Conservation (phyloP, 306 rosid species). For the Vigna radiata region DNA sequence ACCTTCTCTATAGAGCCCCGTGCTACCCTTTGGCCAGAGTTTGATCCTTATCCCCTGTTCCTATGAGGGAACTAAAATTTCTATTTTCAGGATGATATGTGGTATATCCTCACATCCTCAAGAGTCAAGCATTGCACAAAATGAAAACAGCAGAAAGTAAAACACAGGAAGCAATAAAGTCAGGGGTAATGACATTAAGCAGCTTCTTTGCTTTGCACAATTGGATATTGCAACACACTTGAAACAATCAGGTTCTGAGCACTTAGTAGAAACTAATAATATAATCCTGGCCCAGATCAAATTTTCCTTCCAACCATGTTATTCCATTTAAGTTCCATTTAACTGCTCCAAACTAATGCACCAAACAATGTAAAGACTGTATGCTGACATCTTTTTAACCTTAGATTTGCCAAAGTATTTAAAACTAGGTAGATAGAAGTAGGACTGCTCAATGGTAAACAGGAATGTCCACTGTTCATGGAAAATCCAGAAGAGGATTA, state of each 20-base stretch:
- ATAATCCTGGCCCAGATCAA: not conserved
- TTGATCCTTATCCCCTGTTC: not conserved
- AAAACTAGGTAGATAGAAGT: not conserved
- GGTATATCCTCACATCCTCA: not conserved
- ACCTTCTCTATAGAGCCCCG: not conserved
- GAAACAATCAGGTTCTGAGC: not conserved
- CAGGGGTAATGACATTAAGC: not conserved
- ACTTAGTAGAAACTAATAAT: not conserved
- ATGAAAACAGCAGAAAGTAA: not conserved
- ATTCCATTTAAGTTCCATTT: not conserved
- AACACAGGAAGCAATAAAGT: not conserved
- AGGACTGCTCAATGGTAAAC: constrained; percentile 2
- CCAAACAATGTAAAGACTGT: not conserved
- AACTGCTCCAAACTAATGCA: not conserved
- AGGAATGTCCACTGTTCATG: not conserved
- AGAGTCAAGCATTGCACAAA: not conserved
- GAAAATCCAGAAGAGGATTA: not conserved
- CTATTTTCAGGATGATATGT: not conserved
- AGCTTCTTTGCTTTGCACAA: not conserved
- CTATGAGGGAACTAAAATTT: not conserved
- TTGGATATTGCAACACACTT: constrained; percentile 3
- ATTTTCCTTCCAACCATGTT: not conserved
- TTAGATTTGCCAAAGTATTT: not conserved
- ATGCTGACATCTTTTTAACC: not conserved
- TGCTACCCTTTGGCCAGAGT: not conserved